These are phyloP conservation scores for Ophiostoma ips DNA, from an alignment of 2,329 filamentous ascomycete genomes.

Conservation along the genomic window DNA sequence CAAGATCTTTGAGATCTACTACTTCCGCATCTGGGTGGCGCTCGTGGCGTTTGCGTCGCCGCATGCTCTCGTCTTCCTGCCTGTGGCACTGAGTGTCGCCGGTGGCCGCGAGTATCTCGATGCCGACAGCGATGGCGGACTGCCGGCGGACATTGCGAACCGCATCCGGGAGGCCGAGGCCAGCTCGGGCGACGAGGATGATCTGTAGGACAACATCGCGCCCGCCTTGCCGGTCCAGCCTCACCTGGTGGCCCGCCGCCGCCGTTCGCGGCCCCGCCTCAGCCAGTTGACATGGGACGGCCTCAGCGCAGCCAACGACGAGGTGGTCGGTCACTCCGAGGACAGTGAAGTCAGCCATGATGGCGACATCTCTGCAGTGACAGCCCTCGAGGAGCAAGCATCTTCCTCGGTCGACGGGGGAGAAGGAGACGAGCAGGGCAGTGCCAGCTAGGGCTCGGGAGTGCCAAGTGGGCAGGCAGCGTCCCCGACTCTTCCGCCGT, in stretches of 20 bases:
- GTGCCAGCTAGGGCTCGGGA: slow-evolving; percentile 4
- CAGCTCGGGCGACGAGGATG: slow-evolving; percentile 59
- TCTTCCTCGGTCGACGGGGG: background rate
- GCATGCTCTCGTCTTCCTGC: slow-evolving; percentile 83
- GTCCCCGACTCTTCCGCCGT: background rate
- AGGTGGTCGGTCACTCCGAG: background rate
- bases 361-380: background rate
- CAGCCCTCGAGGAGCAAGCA: background rate
- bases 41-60: slow-evolving; percentile 78
- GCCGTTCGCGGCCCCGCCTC: background rate
- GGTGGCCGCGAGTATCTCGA: slow-evolving; percentile 84
- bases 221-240: background rate
- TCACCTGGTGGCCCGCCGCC: background rate
- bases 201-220: slow-evolving; percentile 13
- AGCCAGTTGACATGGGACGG: background rate
- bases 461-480: background rate
- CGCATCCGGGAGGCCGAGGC: slow-evolving; percentile 44
- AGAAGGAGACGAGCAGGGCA: background rate
- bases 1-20: slow-evolving; percentile 99
- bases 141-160: slow-evolving; percentile 77
- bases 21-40: slow-evolving; percentile 92
- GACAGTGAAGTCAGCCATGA: background rate
- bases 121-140: slow-evolving; percentile 70
- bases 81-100: slow-evolving; percentile 71
- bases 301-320: background rate